phyloP scores from a whole-genome alignment of 495 filamentous ascomycete species.

The Aspergillus nanangensis region DNA sequence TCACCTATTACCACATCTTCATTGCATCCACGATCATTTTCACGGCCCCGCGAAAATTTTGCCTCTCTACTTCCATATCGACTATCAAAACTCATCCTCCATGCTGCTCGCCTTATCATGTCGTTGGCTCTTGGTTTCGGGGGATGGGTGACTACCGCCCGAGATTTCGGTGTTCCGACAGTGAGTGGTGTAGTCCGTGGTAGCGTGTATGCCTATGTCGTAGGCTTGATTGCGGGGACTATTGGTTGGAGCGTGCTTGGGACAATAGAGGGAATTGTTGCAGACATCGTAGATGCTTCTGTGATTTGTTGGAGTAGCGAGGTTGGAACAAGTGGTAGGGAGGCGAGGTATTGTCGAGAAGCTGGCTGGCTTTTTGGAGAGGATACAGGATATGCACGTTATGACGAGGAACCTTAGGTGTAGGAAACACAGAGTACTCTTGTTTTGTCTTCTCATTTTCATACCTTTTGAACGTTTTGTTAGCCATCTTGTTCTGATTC shows the following conservation, averaged over 20 bases:
- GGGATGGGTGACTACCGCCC: constrained; percentile 94
- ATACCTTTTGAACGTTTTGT: not conserved
- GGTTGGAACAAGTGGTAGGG: constrained; percentile 59
- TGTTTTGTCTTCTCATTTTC: too few relatives aligned
- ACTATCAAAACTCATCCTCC: constrained; percentile 85
- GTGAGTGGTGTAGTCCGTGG: constrained; percentile 56
- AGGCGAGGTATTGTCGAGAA: constrained; percentile 80
- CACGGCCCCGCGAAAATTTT: constrained; percentile 34
- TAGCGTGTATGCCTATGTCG: constrained; percentile 93
- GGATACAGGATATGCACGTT: constrained; percentile 2
- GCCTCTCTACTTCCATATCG: constrained; percentile 65
- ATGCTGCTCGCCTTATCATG: constrained; percentile 86
- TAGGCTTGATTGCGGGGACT: constrained; percentile 83
- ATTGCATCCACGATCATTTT: constrained; percentile 38
- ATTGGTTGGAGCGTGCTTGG: constrained; percentile 95
- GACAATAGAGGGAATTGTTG: constrained; percentile 90
- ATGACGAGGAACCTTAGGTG: constrained; percentile 3
- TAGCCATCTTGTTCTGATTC: too few relatives aligned
- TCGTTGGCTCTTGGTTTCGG: constrained; percentile 84
- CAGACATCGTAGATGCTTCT: constrained; percentile 86
- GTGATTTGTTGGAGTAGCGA: constrained; percentile 94
- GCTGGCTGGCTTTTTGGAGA: constrained; percentile 79
- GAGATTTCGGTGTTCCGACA: constrained; percentile 56
- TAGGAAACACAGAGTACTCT: too few relatives aligned
- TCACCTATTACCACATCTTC: constrained; percentile 54